Base-by-base conservation (phyloP, 2,329 filamentous ascomycete genomes). In the Xylaria arbuscula region DNA sequence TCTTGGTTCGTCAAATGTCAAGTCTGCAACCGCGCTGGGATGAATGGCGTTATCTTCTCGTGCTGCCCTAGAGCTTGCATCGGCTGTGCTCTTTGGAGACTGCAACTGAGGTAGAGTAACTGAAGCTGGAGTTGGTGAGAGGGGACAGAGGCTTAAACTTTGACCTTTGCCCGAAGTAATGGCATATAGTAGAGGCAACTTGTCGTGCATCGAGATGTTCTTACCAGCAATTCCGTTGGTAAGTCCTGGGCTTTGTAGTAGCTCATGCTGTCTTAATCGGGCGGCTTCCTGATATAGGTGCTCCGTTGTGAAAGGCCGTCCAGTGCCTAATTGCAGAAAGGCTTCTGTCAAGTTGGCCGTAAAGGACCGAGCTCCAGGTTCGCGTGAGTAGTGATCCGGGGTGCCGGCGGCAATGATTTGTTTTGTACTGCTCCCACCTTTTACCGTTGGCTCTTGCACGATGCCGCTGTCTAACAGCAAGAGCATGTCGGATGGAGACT, bases 381-480 rank as follows among this genome's bases (percentile, higher is more conserved):
- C 84, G 47, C 80, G 79, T 11, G 77, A 75, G 60, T 78, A 81
- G 64, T 85, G 83, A n/a, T 89, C 88, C 7, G 84, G 81, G 1
- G 82, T 83, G 72, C 82, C 86, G n/a, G 88, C 87, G 6, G 88
- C 88, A 72, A 91, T 89, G 53, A 85, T 84, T 76, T 91, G 88
- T 77, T 90, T 91, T 22, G 85, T 79, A 34, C 87, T 88, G 72
- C 86, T 83, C 67, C 84, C 86, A 28, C 86, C 85, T 4, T 83
- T 80, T 59, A 83, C 78, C 1, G 84, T 80, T 11, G 82, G 80
- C 69, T 90, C 86, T 36, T 83, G 82, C n/a, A 85, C 76, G 11
- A 86, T 84, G 74, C 87, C 89, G n/a, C 86, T 87, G 76, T 91
- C 89, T 32, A 91, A 81, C 13, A 91, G 78, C 5, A 91, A 79